phyloP scores from a whole-genome alignment of 768 basidiomycete genomes.

The Phylloporus scabripes region DNA sequence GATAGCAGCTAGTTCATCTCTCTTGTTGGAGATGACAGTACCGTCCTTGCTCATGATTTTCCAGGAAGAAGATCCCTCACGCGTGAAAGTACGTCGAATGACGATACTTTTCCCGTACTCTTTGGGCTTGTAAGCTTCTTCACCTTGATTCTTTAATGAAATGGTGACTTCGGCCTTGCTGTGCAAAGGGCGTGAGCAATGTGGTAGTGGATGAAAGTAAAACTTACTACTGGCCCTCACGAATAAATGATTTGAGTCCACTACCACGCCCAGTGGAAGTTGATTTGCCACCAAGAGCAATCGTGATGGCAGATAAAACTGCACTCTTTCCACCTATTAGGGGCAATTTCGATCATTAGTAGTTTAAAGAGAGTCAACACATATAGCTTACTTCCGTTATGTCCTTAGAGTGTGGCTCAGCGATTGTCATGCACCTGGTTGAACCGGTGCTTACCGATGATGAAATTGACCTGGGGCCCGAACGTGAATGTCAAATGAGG shows the following conservation, averaged over 20 bases:
- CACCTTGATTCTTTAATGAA: conserved; percentile 81
- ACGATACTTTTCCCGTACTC: conserved; percentile 85
- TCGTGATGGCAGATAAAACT: conserved; percentile 84
- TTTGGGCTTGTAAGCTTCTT: conserved; percentile 80
- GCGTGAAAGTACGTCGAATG: conserved; percentile 76
- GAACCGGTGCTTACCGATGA: conserved; percentile 59
- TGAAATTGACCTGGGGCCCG: conserved; percentile 94
- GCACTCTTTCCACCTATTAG: conserved; percentile 88
- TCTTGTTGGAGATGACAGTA: conserved; percentile 64
- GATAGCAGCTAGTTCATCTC: conserved; percentile 81
- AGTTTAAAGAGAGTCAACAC: background rate
- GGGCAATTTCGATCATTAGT: background rate
- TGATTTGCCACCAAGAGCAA: conserved; percentile 92
- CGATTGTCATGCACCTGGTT: background rate
- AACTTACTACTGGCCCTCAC: conserved; percentile 71
- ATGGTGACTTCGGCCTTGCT: conserved; percentile 66
- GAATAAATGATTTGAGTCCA: conserved; percentile 80
- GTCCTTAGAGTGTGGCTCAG: conserved; percentile 43
- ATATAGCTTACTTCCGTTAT: conserved; percentile 78
- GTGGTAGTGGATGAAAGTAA: background rate
- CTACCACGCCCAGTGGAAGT: conserved; percentile 83
- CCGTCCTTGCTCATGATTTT: conserved; percentile 73
- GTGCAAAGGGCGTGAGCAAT: conserved; percentile 33
- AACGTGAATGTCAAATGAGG: conserved; percentile 76
- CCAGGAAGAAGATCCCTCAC: conserved; percentile 72